These are phyloP conservation scores for Pseudogymnoascus sp. DNA, from an alignment of 2,329 filamentous ascomycete genomes.

Conservation along the genomic window DNA sequence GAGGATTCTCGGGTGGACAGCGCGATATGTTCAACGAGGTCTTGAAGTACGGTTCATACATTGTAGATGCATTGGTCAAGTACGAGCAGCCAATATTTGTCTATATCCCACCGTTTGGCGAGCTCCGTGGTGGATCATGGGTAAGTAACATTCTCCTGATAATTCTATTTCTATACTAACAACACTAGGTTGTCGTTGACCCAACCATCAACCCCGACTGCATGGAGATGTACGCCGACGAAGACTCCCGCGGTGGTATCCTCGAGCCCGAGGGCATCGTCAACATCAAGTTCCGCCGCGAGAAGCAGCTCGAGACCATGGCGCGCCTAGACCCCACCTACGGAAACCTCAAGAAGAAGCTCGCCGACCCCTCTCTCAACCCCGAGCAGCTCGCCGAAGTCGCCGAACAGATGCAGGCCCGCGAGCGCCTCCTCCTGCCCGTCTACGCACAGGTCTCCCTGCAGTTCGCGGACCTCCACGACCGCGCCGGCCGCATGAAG, in stretches of 20 bases:
- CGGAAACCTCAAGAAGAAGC: constrained; percentile 70
- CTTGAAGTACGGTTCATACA: constrained; percentile 98
- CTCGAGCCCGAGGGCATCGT: constrained; percentile 97
- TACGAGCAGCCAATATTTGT: constrained; percentile 98
- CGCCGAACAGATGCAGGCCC: constrained; percentile 74
- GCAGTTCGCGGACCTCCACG: constrained; percentile 95
- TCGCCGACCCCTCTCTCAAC: constrained; percentile 54
- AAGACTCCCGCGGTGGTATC: constrained; percentile 90
- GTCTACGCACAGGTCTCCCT: constrained; percentile 93
- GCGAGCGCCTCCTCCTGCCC: constrained; percentile 82
- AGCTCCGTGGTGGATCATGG: constrained; percentile 98
- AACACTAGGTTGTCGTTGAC: constrained; percentile 73
- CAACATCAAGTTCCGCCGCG: constrained; percentile 96
- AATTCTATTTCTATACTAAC: constrained; percentile 25
- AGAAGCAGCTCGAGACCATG: constrained; percentile 97
- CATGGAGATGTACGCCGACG: constrained; percentile 99
- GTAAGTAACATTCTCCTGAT: constrained; percentile 33
- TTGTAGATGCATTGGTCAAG: constrained; percentile 95
- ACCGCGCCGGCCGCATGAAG: constrained; percentile 94
- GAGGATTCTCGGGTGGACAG: constrained; percentile 99
- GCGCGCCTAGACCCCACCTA: constrained; percentile 82
- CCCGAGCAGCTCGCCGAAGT: constrained; percentile 68
- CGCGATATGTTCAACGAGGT: constrained; percentile 99
- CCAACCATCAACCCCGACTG: constrained; percentile 92
- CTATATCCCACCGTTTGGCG: constrained; percentile 93